Percentiles rank a stretch among this genome's conserved stretches.
These are phyloP conservation scores for Tirmania nivea DNA, from an alignment of 495 filamentous ascomycete genomes.

Conservation along the genomic window DNA sequence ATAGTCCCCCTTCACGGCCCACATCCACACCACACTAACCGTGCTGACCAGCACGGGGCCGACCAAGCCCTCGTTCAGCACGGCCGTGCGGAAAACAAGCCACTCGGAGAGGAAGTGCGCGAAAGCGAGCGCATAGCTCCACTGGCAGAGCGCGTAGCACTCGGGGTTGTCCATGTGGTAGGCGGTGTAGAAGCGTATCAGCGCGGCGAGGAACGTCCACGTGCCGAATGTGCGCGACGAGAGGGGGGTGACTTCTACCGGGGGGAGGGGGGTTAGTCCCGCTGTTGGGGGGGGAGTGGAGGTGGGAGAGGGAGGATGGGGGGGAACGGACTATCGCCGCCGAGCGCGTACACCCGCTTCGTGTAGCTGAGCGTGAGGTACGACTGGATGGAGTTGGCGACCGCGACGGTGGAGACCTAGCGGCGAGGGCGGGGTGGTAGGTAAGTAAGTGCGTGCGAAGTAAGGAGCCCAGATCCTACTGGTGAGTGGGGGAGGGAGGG, in stretches of 20 bases:
- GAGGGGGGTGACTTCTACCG: conserved; percentile 37
- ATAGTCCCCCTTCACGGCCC: conserved; percentile 44
- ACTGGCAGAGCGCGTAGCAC: conserved; percentile 56
- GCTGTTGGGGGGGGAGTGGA: conserved; percentile 6
- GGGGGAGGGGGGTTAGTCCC: not conserved
- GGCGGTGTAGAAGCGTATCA: conserved; percentile 65
- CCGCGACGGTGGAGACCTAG: conserved; percentile 33
- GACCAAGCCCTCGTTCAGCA: conserved; percentile 42
- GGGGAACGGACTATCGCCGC: not conserved
- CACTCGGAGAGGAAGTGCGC: conserved; percentile 67
- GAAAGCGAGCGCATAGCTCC: conserved; percentile 60
- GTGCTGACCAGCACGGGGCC: conserved; percentile 55
- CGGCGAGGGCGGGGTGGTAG: no score
- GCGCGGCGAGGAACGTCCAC: conserved; percentile 57
- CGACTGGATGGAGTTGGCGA: conserved; percentile 63
- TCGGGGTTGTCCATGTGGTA: conserved; percentile 54
- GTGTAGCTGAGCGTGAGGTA: conserved; percentile 54
- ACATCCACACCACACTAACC: conserved; percentile 60
- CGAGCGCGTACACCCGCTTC: conserved; percentile 47
- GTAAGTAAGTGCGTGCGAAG: no score
- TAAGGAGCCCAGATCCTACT: no score
- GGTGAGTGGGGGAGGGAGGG: not conserved
- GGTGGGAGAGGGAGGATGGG: conserved; percentile 1
- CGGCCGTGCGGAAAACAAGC: conserved; percentile 49
- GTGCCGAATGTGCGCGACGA: conserved; percentile 73